Percentiles rank a stretch among this genome's conserved stretches.
phyloP scores from a whole-genome alignment of 73 alveolate species.

The Vitrella brassicaformis region DNA sequence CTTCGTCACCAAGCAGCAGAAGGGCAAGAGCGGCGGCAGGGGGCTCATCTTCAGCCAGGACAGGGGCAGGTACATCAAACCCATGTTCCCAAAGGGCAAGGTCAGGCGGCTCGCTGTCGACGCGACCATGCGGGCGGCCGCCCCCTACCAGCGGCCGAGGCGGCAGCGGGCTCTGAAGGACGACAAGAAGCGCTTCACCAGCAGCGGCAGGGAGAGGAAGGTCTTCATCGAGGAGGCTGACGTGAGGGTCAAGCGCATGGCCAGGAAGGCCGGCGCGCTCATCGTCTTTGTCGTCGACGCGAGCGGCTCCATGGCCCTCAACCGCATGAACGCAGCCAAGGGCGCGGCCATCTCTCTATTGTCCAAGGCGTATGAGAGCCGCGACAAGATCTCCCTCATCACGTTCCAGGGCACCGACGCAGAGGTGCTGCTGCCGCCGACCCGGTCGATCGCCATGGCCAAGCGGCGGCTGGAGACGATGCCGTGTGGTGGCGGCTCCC shows the following conservation, averaged over 20 bases:
- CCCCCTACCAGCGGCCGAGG: background rate
- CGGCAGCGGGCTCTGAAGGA: background rate
- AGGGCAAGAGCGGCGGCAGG: background rate
- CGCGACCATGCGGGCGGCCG: background rate
- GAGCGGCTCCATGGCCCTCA: slow-evolving; percentile 6
- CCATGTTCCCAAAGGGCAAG: background rate
- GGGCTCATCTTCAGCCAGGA: background rate
- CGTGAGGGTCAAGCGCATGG: background rate
- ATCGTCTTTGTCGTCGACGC: slow-evolving; percentile 33
- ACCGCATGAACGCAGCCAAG: background rate
- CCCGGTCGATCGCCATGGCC: background rate
- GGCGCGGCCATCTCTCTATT: background rate
- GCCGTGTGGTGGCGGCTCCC: slow-evolving; percentile 40
- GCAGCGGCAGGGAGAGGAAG: background rate
- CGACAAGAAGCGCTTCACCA: background rate
- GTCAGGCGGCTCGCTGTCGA: background rate
- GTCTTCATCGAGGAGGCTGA: background rate
- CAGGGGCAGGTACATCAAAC: background rate
- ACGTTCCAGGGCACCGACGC: background rate
- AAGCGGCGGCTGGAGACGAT: background rate
- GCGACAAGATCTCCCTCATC: background rate
- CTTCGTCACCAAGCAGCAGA: background rate
- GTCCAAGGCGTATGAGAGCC: background rate
- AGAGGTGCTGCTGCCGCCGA: background rate
- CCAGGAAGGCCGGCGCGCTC: slow-evolving; percentile 22